These are phyloP conservation scores for Trichophyton simii DNA, from an alignment of 2,329 filamentous ascomycete genomes.

Conservation along the genomic window DNA sequence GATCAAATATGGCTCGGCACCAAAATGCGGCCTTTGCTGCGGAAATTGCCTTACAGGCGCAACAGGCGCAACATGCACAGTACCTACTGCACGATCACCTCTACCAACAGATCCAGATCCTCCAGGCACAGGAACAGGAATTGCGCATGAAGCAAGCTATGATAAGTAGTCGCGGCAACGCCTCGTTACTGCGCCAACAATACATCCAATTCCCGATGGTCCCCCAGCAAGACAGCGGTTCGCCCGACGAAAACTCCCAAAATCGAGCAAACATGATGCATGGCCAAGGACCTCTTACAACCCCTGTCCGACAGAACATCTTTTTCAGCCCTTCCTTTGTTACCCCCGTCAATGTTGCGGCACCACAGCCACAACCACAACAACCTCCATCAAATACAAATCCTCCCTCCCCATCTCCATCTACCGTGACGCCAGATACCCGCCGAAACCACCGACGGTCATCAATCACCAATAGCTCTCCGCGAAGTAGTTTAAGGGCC, in stretches of 20 bases:
- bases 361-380: conserved; percentile 19
- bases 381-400: conserved; percentile 24
- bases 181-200: conserved; percentile 30
- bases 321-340: conserved; percentile 28
- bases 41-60: conserved; percentile 16
- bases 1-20: conserved; percentile 28
- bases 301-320: conserved; percentile 21
- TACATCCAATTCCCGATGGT: conserved; percentile 29
- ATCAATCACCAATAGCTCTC: conserved; percentile 32
- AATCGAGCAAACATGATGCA: conserved; percentile 25
- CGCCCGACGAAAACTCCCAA: conserved; percentile 26
- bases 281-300: conserved; percentile 24
- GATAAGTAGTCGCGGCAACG: conserved; percentile 28
- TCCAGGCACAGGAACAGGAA: conserved; percentile 40
- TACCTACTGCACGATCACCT: conserved; percentile 38
- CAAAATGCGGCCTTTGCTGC: conserved; percentile 29
- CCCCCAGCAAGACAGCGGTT: conserved; percentile 23
- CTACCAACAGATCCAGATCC: conserved; percentile 38
- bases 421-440: conserved; percentile 29
- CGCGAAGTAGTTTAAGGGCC: conserved; percentile 33
- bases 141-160: conserved; percentile 36
- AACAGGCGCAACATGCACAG: conserved; percentile 35
- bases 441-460: conserved; percentile 35
- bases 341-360: conserved; percentile 23
- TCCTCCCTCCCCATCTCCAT: conserved; percentile 34